Evolutionary conservation across 1,284 basidiomycete genomes (phyloP).

Genomic region (Meripilus lineatus): DNA sequence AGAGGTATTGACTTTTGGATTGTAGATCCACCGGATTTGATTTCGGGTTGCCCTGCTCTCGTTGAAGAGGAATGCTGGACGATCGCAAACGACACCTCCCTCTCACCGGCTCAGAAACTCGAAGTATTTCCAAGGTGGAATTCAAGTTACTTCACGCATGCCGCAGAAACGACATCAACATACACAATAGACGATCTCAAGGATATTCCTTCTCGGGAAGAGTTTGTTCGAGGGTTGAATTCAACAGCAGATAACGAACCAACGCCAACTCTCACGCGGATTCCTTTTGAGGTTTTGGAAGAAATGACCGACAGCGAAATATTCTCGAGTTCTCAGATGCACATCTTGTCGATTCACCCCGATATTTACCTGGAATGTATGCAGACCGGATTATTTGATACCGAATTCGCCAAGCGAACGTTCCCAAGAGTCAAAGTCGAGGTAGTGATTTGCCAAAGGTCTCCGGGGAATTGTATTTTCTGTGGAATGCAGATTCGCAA

Average conservation of each 20-base stretch:
- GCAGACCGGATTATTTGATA: neutral
- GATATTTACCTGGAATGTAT: neutral
- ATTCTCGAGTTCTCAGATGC: neutral
- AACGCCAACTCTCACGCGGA: neutral
- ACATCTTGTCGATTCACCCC: neutral
- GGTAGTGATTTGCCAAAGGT: neutral
- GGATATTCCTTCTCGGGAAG: neutral
- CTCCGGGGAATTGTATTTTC: neutral
- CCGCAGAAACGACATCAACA: neutral
- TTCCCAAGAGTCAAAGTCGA: neutral
- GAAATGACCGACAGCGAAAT: conserved; percentile 7
- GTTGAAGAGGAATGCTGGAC: neutral
- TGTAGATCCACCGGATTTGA: no score
- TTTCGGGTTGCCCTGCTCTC: no score
- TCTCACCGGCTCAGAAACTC: neutral
- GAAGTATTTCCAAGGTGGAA: neutral
- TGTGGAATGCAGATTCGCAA: neutral
- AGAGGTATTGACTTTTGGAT: no score
- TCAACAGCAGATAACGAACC: neutral
- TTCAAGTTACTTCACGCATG: neutral
- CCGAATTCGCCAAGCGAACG: no score
- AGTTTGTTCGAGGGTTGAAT: neutral
- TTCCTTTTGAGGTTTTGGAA: conserved; percentile 21
- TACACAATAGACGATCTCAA: neutral
- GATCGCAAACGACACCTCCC: neutral